Percentiles rank a stretch among this genome's conserved stretches.
Conservation (phyloP, 106 monocot species). For the Allium sativum region DNA sequence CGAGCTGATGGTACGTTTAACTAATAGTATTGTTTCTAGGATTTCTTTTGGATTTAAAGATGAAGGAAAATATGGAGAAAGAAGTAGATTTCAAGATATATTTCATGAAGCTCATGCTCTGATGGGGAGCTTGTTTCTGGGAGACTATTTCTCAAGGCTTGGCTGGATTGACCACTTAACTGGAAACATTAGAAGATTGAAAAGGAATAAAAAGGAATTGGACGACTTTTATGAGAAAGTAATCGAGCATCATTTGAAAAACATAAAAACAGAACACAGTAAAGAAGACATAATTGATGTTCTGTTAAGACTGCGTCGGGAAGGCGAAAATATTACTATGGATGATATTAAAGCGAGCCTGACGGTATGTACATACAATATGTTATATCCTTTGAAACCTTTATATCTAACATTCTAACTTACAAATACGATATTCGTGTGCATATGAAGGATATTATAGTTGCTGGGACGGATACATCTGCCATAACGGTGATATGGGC, state of each 20-base stretch:
- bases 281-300: conserved; percentile 5
- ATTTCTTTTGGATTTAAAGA: conserved; percentile 10
- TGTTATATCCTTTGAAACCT: no score
- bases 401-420: no score
- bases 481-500: background rate
- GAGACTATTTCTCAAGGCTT: conserved; percentile 24
- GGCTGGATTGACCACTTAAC: conserved; percentile 14
- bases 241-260: conserved; percentile 8
- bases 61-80: background rate
- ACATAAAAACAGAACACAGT: background rate
- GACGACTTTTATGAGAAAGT: conserved; percentile 15
- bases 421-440: no score
- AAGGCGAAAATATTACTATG: no score
- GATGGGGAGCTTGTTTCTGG: conserved; percentile 13
- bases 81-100: conserved; percentile 11
- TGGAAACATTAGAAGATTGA: conserved; percentile 7
- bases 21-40: conserved; percentile 11
- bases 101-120: conserved; percentile 6
- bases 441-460: background rate
- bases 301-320: background rate
- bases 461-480: background rate
- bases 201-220: conserved; percentile 6
- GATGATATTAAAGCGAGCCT: no score
- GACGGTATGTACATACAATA: no score
- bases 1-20: conserved; percentile 9